phyloP scores from a whole-genome alignment of 352 stramenopile species.

The Aphanomyces stellatus region DNA sequence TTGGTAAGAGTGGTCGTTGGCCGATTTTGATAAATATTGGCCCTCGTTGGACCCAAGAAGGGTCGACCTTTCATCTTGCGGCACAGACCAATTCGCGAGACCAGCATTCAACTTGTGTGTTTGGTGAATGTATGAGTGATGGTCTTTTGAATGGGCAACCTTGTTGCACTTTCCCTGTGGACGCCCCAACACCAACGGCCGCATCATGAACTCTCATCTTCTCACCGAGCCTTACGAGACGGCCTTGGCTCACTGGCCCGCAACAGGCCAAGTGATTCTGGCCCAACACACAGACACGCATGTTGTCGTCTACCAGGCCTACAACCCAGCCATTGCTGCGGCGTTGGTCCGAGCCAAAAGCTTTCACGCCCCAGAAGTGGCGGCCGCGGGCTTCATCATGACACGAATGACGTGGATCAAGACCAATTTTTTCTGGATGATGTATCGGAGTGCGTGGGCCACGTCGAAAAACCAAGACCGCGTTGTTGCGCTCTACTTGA shows the following conservation, averaged over 20 bases:
- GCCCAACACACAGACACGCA: conserved; percentile 3
- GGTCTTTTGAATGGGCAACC: no score
- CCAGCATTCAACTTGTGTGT: no score
- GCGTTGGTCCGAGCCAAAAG: neutral
- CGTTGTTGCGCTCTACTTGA: neutral
- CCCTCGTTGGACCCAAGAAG: no score
- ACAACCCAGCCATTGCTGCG: neutral
- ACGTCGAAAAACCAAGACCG: conserved; percentile 4
- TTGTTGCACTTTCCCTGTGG: no score
- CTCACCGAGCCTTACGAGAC: neutral
- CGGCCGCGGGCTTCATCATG: neutral
- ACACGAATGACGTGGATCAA: conserved; percentile 20
- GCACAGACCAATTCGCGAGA: no score
- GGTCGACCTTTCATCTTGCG: no score
- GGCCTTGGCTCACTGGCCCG: neutral
- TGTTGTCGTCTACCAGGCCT: conserved; percentile 17
- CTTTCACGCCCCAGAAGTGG: conserved; percentile 2
- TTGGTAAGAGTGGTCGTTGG: no score
- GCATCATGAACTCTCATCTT: no score
- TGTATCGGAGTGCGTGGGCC: conserved; percentile 6
- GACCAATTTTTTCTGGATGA: conserved; percentile 18
- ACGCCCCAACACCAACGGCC: no score
- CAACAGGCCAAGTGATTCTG: conserved; percentile 2
- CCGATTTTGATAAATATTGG: no score
- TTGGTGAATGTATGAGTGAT: no score